Percentiles rank a stretch among this genome's conserved stretches.
Conservation (phyloP, 2,329 filamentous ascomycete species). For the Phaeosphaeria sp. region DNA sequence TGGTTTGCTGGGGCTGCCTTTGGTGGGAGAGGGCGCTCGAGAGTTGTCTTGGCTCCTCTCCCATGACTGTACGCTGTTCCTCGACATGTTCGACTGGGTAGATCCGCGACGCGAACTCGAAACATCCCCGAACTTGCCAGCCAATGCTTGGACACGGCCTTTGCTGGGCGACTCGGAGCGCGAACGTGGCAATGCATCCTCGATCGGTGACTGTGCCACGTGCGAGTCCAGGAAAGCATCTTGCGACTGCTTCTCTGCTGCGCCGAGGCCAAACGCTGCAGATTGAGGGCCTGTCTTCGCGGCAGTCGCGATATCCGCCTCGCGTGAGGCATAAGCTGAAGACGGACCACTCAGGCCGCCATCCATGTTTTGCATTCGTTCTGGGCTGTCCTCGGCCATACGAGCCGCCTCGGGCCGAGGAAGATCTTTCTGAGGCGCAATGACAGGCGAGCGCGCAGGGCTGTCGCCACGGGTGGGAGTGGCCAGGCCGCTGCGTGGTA, state of each 20-base stretch:
- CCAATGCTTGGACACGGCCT: slow-evolving; percentile 59
- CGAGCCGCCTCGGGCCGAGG: slow-evolving; percentile 57
- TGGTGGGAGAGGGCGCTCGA: slow-evolving; percentile 40
- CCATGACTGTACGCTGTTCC: slow-evolving; percentile 49
- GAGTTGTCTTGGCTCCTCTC: slow-evolving; percentile 48
- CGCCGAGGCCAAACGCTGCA: slow-evolving; percentile 30
- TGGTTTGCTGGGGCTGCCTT: slow-evolving; percentile 37
- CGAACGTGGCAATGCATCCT: slow-evolving; percentile 37
- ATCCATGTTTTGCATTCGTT: slow-evolving; percentile 33
- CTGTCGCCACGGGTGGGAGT: slow-evolving; percentile 66
- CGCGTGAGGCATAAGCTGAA: slow-evolving; percentile 40
- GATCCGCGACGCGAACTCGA: slow-evolving; percentile 56
- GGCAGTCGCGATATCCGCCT: slow-evolving; percentile 46
- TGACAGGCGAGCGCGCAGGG: slow-evolving; percentile 64
- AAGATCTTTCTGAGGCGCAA: slow-evolving; percentile 55
- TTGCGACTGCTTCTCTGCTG: slow-evolving; percentile 43
- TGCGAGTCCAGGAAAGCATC: slow-evolving; percentile 45
- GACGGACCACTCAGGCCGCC: slow-evolving; percentile 33
- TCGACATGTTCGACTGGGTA: slow-evolving; percentile 51
- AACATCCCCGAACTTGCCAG: slow-evolving; percentile 57
- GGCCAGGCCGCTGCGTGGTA: slow-evolving; percentile 61
- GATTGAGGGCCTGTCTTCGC: slow-evolving; percentile 30
- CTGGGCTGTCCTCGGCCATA: slow-evolving; percentile 51
- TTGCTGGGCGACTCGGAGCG: slow-evolving; percentile 57
- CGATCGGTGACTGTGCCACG: slow-evolving; percentile 33